phyloP scores from a whole-genome alignment of 306 rosid species.

The Coriaria nepalensis region DNA sequence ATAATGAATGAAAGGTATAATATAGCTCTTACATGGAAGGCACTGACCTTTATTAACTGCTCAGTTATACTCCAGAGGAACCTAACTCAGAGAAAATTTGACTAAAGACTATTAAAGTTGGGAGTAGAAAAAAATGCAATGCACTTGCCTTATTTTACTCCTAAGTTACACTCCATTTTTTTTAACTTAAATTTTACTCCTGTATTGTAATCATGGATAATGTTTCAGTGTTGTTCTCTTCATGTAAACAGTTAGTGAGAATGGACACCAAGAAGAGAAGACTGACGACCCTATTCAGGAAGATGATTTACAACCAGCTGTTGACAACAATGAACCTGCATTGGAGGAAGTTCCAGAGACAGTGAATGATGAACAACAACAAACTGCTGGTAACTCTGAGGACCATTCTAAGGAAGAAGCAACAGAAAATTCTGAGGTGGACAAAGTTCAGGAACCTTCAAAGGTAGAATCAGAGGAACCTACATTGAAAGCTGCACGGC shows the following conservation, averaged over 20 bases:
- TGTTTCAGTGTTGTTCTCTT: neutral
- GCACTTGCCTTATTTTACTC: no score
- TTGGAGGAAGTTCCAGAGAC: constrained; percentile 18
- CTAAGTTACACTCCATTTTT: no score
- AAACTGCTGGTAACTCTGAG: neutral
- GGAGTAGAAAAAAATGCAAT: no score
- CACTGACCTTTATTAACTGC: no score
- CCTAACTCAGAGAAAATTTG: no score
- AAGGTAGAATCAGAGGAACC: constrained; percentile 28
- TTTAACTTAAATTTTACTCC: no score
- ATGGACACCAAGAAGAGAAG: constrained; percentile 48
- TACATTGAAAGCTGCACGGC: constrained; percentile 27
- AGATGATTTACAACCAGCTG: constrained; percentile 15
- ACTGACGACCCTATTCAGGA: constrained; percentile 18
- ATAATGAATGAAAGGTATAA: no score
- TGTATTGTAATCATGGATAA: neutral
- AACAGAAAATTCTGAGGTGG: constrained; percentile 24
- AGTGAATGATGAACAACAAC: constrained; percentile 24
- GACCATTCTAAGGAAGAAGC: constrained; percentile 21
- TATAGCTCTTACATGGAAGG: no score
- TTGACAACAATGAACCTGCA: constrained; percentile 25
- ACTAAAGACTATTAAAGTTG: no score
- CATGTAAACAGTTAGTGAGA: constrained; percentile 36
- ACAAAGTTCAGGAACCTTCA: constrained; percentile 26
- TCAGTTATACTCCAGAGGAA: no score